phyloP scores from a whole-genome alignment of 2,329 filamentous ascomycete species.

The Alternaria postmessia region DNA sequence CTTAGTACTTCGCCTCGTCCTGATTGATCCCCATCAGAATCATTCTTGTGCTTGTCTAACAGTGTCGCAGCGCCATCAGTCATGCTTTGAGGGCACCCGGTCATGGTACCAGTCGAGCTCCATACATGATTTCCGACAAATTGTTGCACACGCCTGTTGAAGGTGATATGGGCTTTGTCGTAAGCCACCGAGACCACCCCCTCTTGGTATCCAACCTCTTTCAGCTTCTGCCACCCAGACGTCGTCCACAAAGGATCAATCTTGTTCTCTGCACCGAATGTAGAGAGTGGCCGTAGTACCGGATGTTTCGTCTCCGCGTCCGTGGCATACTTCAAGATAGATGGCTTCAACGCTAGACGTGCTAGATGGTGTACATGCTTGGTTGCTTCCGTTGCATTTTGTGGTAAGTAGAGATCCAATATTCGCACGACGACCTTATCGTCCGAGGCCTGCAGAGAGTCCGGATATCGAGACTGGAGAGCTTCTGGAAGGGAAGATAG shows the following conservation, averaged over 20 bases:
- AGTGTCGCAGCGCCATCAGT: conserved; percentile 63
- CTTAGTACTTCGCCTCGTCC: conserved; percentile 57
- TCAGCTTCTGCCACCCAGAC: conserved; percentile 71
- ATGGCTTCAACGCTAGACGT: conserved; percentile 29
- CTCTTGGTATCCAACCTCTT: conserved; percentile 65
- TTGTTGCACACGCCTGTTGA: conserved; percentile 66
- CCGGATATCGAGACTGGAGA: neutral
- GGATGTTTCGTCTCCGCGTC: conserved; percentile 73
- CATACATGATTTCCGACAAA: conserved; percentile 68
- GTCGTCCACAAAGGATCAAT: conserved; percentile 68
- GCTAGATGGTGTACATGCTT: conserved; percentile 30
- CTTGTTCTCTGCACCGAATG: conserved; percentile 64
- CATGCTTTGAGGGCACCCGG: conserved; percentile 73
- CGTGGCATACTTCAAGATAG: conserved; percentile 52
- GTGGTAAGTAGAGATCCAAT: conserved; percentile 34
- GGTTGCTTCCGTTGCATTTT: conserved; percentile 17
- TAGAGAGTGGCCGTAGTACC: conserved; percentile 66
- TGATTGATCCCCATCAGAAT: conserved; percentile 36
- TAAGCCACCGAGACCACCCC: conserved; percentile 70
- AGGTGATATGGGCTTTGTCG: conserved; percentile 60
- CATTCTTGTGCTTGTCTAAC: conserved; percentile 27
- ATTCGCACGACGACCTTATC: conserved; percentile 35
- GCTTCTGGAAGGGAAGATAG: neutral
- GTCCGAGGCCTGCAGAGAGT: conserved; percentile 18
- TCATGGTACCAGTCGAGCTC: conserved; percentile 66